Conservation (phyloP, 139 green algal genomes). For the Spirogloea muscicola region DNA sequence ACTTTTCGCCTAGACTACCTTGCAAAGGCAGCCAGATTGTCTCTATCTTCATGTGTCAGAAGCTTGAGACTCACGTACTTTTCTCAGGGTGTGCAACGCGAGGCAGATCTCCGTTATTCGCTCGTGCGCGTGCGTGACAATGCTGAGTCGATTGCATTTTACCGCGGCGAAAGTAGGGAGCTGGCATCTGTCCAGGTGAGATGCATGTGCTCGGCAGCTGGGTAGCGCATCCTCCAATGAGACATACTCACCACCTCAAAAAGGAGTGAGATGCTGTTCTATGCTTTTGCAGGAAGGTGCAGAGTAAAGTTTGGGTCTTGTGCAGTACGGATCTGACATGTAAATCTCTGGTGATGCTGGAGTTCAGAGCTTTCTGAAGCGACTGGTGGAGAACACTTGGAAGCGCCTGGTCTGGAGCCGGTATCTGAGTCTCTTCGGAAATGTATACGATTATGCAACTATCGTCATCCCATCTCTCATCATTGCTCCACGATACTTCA, state of each 20-base stretch:
- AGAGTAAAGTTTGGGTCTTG: too few relatives aligned
- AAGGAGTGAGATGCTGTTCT: too few relatives aligned
- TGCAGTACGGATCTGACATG: too few relatives aligned
- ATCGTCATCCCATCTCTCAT: constrained; percentile 71
- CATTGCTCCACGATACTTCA: constrained; percentile 71
- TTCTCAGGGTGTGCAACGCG: constrained; percentile 60
- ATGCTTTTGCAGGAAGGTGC: too few relatives aligned
- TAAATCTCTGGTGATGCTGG: too few relatives aligned
- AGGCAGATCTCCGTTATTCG: constrained; percentile 81
- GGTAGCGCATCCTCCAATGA: too few relatives aligned
- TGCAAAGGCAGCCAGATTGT: background rate
- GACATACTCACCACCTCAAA: too few relatives aligned
- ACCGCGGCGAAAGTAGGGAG: constrained; percentile 66
- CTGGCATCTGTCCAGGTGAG: background rate
- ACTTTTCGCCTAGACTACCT: too few relatives aligned
- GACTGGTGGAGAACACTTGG: constrained; percentile 7
- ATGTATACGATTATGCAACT: constrained; percentile 69
- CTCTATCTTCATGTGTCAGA: background rate
- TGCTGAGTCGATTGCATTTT: constrained; percentile 90
- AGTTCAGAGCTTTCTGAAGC: constrained; percentile 11
- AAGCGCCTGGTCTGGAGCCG: constrained; percentile 48
- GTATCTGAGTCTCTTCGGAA: constrained; percentile 43
- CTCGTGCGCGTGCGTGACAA: constrained; percentile 73
- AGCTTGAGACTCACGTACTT: background rate
- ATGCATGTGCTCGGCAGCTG: too few relatives aligned